Evolutionary conservation across 2,329 filamentous ascomycete genomes (phyloP).

Genomic region (Dothistroma pini): DNA sequence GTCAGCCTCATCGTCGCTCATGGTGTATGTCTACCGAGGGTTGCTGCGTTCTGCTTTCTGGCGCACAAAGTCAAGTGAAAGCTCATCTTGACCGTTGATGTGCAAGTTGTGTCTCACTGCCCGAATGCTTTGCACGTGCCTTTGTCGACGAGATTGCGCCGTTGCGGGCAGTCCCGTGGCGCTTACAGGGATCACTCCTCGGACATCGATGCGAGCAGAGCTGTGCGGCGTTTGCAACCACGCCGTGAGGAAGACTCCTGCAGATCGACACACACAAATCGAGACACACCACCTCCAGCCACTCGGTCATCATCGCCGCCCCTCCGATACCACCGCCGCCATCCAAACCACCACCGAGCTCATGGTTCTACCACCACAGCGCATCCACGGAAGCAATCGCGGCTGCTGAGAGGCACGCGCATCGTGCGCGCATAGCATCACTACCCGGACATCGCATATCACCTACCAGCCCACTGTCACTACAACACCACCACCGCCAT

Average conservation of each 20-base stretch:
- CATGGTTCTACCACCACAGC: conserved; percentile 1
- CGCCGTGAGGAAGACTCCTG: neutral
- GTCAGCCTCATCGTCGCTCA: conserved; percentile 92
- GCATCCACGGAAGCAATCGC: conserved; percentile 1
- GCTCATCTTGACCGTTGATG: neutral
- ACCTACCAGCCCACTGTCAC: neutral
- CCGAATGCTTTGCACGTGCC: neutral
- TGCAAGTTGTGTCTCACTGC: neutral
- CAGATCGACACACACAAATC: neutral
- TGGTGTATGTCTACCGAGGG: conserved; percentile 17
- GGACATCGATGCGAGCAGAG: neutral
- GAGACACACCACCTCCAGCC: neutral
- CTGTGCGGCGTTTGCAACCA: neutral
- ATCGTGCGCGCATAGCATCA: neutral
- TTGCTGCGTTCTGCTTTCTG: neutral
- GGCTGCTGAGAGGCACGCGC: conserved; percentile 1
- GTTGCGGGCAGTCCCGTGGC: too few species aligned
- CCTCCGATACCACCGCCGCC: neutral
- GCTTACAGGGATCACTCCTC: neutral
- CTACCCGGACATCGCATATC: neutral
- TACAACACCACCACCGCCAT: conserved; percentile 16
- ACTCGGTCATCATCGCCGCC: neutral
- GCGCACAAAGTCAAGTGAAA: neutral
- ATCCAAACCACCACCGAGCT: neutral
- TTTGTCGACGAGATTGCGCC: neutral